phyloP scores from a whole-genome alignment of 1,139 yeast species.

The Diutina ranongensis region DNA sequence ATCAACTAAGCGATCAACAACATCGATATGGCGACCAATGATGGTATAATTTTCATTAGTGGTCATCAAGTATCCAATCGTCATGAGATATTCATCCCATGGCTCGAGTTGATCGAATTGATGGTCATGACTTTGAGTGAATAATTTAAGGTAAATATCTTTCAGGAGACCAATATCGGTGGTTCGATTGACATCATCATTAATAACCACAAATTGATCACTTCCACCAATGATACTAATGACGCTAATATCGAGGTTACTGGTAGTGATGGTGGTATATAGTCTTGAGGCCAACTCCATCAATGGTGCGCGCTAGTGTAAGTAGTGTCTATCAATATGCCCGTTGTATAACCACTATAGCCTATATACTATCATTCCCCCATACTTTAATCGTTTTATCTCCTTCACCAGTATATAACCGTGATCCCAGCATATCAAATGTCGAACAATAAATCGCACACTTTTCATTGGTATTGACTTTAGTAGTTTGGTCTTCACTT shows the following conservation, averaged over 20 bases:
- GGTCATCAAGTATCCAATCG: conserved; percentile 25
- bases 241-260: neutral
- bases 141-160: conserved; percentile 18
- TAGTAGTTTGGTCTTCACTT: conserved; percentile 41
- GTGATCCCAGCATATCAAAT: conserved; percentile 71
- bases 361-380: conserved; percentile 62
- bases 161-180: conserved; percentile 28
- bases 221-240: neutral
- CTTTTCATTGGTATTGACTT: conserved; percentile 16
- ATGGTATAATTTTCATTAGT: conserved; percentile 32
- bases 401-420: conserved; percentile 78
- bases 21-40: conserved; percentile 16
- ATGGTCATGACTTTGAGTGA: conserved; percentile 24
- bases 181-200: conserved; percentile 12
- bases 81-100: conserved; percentile 13
- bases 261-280: neutral
- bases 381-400: conserved; percentile 86
- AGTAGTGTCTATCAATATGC: conserved; percentile 11
- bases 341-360: conserved; percentile 85
- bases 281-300: neutral
- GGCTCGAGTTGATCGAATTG: conserved; percentile 3
- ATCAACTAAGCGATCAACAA: neutral
- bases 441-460: conserved; percentile 61
- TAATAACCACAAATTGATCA: conserved; percentile 7
- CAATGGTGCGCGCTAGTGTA: too few species aligned